Conservation (phyloP, 202 grass and related monocot genomes). For the Musa balbisiana region DNA sequence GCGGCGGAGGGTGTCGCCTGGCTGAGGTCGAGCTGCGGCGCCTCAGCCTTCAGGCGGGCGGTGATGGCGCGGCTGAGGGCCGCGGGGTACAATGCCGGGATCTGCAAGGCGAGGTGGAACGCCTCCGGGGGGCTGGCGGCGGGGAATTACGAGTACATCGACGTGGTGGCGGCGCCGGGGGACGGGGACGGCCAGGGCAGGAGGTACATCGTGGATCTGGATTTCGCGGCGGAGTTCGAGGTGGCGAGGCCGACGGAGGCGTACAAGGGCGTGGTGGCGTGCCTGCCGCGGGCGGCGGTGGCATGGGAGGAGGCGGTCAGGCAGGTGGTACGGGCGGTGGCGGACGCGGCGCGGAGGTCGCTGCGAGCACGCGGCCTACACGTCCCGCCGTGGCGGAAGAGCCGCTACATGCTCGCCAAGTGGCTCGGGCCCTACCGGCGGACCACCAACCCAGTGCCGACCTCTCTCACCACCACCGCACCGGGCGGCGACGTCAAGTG, state of each 20-base stretch:
- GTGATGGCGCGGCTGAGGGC: conserved; percentile 35
- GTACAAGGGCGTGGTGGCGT: conserved; percentile 43
- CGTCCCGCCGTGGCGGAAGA: conserved; percentile 90
- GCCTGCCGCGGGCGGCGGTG: conserved; percentile 49
- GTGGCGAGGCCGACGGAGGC: conserved; percentile 59
- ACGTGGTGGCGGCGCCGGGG: conserved; percentile 39
- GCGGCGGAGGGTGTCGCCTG: conserved; percentile 28
- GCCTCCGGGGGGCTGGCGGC: conserved; percentile 40
- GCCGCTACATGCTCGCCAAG: conserved; percentile 81
- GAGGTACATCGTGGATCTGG: conserved; percentile 89
- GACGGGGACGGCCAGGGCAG: neutral
- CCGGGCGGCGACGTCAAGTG: neutral
- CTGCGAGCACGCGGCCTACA: conserved; percentile 56
- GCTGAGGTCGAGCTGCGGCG: conserved; percentile 21
- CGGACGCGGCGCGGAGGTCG: conserved; percentile 49
- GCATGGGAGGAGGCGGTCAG: conserved; percentile 46
- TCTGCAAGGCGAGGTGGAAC: conserved; percentile 77
- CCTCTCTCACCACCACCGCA: neutral
- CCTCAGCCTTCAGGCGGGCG: conserved; percentile 39
- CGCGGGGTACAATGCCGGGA: conserved; percentile 68
- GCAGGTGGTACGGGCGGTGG: conserved; percentile 44
- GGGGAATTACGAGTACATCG: conserved; percentile 85
- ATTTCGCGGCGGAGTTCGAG: conserved; percentile 58
- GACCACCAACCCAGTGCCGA: conserved; percentile 23
- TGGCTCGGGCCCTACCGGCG: conserved; percentile 86